phyloP scores from a whole-genome alignment of 371 early-diverging fungal species.

The Lichtheimia ornata region DNA sequence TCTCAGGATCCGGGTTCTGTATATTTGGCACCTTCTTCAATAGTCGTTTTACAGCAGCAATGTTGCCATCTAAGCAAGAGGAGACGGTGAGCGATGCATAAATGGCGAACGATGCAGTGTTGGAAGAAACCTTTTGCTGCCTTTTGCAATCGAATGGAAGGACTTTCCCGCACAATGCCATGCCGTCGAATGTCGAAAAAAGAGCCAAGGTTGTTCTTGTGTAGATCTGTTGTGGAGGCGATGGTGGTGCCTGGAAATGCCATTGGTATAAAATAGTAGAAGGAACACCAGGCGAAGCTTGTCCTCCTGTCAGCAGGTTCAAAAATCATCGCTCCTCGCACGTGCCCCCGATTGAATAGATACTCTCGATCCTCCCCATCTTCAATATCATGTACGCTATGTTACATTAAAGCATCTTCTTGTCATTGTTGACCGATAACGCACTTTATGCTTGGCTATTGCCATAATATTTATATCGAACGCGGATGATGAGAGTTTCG shows the following conservation, averaged over 20 bases:
- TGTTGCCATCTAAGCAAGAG: slow-evolving; percentile 39
- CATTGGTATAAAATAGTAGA: no score
- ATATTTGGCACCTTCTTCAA: slow-evolving; percentile 43
- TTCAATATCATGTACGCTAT: no score
- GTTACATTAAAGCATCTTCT: no score
- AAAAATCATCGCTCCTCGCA: no score
- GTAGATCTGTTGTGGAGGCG: background rate
- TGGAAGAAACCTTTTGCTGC: slow-evolving; percentile 41
- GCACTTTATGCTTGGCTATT: no score
- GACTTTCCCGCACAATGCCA: slow-evolving; percentile 42
- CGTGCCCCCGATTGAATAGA: no score
- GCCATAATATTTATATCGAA: no score
- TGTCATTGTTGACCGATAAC: no score
- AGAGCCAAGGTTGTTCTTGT: slow-evolving; percentile 4
- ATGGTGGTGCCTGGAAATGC: background rate
- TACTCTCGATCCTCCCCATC: no score
- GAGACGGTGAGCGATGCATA: background rate
- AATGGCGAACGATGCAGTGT: background rate
- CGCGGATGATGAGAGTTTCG: no score
- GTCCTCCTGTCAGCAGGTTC: no score
- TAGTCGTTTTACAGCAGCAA: slow-evolving; percentile 51
- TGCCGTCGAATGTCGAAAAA: slow-evolving; percentile 50
- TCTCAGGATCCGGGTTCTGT: slow-evolving; percentile 54
- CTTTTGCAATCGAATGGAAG: slow-evolving; percentile 40
- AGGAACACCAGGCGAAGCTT: no score